Evolutionary conservation across 768 basidiomycete genomes (phyloP).

Genomic region (Scleroderma bovista): DNA sequence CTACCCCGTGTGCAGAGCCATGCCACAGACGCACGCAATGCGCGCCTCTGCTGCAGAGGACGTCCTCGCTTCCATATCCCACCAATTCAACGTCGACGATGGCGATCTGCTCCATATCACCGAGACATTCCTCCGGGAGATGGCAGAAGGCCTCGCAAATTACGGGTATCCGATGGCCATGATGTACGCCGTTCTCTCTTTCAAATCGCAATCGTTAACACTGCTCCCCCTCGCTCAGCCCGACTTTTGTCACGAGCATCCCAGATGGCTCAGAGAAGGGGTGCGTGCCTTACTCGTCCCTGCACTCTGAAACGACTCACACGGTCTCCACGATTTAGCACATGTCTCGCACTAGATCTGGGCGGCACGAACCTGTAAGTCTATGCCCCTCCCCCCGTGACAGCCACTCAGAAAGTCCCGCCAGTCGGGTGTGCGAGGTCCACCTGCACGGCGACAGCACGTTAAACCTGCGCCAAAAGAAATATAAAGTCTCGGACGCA

Average conservation of each 20-base stretch:
- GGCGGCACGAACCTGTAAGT: slow-evolving; percentile 96
- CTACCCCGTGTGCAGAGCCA: slow-evolving; percentile 5
- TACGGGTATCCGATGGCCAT: slow-evolving; percentile 88
- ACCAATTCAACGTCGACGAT: slow-evolving; percentile 63
- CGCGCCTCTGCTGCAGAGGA: slow-evolving; percentile 39
- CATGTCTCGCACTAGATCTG: slow-evolving; percentile 93
- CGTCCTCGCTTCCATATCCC: slow-evolving; percentile 60
- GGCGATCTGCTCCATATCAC: slow-evolving; percentile 66
- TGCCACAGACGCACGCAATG: slow-evolving; percentile 38
- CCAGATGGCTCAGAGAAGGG: slow-evolving; percentile 93
- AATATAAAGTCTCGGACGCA: slow-evolving; percentile 91
- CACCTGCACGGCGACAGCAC: slow-evolving; percentile 84
- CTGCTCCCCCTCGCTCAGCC: slow-evolving; percentile 46
- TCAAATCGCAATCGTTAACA: not conserved
- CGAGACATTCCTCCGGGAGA: slow-evolving; percentile 74
- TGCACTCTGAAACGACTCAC: slow-evolving; percentile 6
- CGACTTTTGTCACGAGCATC: slow-evolving; percentile 92
- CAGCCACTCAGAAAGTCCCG: not conserved
- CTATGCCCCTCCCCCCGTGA: not conserved
- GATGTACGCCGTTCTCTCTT: slow-evolving; percentile 52
- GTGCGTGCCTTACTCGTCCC: slow-evolving; percentile 37
- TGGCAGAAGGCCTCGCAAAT: slow-evolving; percentile 61
- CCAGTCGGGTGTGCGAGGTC: slow-evolving; percentile 92
- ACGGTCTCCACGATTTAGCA: slow-evolving; percentile 41
- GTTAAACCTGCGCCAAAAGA: slow-evolving; percentile 88